phyloP scores from a whole-genome alignment of 345 rosid species.

The Lepidium aucheri region DNA sequence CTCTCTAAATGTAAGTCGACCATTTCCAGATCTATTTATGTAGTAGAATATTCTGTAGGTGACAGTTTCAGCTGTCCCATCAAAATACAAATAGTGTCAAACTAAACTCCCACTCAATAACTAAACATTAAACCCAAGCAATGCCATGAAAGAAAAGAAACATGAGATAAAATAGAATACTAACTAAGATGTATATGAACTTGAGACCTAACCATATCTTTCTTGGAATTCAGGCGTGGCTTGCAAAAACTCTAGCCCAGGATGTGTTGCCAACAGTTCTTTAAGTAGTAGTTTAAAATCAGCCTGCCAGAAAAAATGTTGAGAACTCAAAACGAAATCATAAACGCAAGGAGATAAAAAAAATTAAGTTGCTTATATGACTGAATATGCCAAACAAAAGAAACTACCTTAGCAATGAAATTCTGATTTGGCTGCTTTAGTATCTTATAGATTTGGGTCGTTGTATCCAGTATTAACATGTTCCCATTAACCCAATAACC shows the following conservation, averaged over 20 bases:
- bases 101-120: background rate
- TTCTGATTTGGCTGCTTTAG: conserved; percentile 66
- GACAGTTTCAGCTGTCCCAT: conserved; percentile 89
- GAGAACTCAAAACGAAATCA: background rate
- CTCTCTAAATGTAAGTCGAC: conserved; percentile 80
- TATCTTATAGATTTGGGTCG: conserved; percentile 66
- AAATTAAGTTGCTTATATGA: background rate
- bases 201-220: conserved; percentile 77
- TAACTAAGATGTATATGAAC: background rate
- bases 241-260: conserved; percentile 92
- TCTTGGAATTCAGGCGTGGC: conserved; percentile 99
- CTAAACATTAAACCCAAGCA: background rate
- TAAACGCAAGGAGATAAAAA: background rate
- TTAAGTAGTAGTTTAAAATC: conserved; percentile 84
- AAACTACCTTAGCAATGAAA: conserved; percentile 60
- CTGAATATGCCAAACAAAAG: background rate
- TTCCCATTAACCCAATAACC: conserved; percentile 71
- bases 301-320: conserved; percentile 39
- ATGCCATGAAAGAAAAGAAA: background rate
- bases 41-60: conserved; percentile 91
- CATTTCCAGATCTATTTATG: conserved; percentile 86
- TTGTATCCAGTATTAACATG: conserved; percentile 70
- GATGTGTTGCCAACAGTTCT: conserved; percentile 93
- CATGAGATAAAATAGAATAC: background rate
- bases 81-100: conserved; percentile 13